These are phyloP conservation scores for Keqinozyma sinolaborantium DNA, from an alignment of 1,139 yeast species.

Conservation along the genomic window DNA sequence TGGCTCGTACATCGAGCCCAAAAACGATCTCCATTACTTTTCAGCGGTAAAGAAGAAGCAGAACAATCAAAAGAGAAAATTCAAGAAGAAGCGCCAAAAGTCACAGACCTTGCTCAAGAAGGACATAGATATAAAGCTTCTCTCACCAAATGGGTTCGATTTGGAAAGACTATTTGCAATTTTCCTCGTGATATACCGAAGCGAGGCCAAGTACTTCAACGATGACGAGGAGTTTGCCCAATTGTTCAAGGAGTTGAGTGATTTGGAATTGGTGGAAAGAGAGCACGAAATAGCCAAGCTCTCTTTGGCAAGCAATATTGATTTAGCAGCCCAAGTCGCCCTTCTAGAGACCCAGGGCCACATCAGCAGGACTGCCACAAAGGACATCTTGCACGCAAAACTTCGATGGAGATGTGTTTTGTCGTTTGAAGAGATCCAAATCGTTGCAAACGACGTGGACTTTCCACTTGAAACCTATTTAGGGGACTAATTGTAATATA, in stretches of 20 bases:
- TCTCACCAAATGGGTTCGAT: constrained; percentile 63
- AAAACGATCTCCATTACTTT: constrained; percentile 56
- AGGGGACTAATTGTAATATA: constrained; percentile 13
- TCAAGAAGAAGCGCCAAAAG: constrained; percentile 22
- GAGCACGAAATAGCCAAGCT: constrained; percentile 31
- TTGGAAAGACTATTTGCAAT: constrained; percentile 68
- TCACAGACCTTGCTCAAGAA: constrained; percentile 37
- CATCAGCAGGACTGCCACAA: constrained; percentile 43
- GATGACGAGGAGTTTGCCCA: constrained; percentile 19
- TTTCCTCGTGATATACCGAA: constrained; percentile 52
- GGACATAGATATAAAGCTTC: constrained; percentile 50
- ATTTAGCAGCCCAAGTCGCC: constrained; percentile 57
- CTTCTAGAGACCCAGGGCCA: constrained; percentile 56
- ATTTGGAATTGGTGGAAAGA: constrained; percentile 27
- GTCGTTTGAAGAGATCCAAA: constrained; percentile 48
- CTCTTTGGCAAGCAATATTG: constrained; percentile 39
- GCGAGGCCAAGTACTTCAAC: constrained; percentile 29
- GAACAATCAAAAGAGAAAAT: constrained; percentile 28
- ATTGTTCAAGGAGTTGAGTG: constrained; percentile 26
- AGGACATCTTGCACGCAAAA: constrained; percentile 59
- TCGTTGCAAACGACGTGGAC: constrained; percentile 49
- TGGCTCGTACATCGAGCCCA: constrained; percentile 64
- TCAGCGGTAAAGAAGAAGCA: constrained; percentile 54
- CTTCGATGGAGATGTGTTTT: constrained; percentile 66
- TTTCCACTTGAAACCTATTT: constrained; percentile 55